Base-by-base conservation (phyloP, 352 stramenopile species). In the Pythium apleroticum region DNA sequence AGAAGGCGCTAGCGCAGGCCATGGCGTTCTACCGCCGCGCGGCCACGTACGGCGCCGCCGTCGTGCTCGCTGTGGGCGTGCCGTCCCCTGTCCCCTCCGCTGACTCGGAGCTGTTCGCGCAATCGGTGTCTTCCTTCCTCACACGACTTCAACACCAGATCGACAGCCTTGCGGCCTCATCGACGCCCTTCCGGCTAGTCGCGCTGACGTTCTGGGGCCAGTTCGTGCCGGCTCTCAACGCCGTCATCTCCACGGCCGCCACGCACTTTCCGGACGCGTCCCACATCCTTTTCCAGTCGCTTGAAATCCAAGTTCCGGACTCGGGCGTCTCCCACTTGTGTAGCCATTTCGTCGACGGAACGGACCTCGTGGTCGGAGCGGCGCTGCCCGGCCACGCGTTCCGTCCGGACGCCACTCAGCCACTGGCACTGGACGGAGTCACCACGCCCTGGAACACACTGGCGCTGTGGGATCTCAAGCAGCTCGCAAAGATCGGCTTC, bases 361-460 rank as follows among this genome's bases (percentile, higher is more conserved):
- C 56, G 12, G 88, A 96, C 43, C 77, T 99, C 4, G 96, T 98
- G 6, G 89, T 97, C 10, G 96, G 96, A 17, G 91, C 93, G 3
- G 88, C 79, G 19, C 77, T 99, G 24, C 86, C 90, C 53, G 92
- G 94, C 19, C 86, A 95, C 57, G 60, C 69, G 12, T 90, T 91
- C 59, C 46, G 74, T n/a, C 72, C 77, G 5, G 28, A 65, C n/a
- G 57, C 63, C 7, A 63, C 66, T 3, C 68, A 88, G 57, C 70
- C 73, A 2, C 58, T 92, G 25, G 62, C 78, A 60, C 81, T 98
- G 33, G 93, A 77, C 46, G 96, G 95, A 10, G 66, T 88, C 57
- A 98, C 96, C 25, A 91, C 81, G 60, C 96, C 96, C 10, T 99
- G 96, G 96, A 98, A 99, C 76, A 99, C 96, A 28, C 79, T 98